These are phyloP conservation scores for Tuber umbilicatum DNA, from an alignment of 495 filamentous ascomycete species.

Conservation along the genomic window DNA sequence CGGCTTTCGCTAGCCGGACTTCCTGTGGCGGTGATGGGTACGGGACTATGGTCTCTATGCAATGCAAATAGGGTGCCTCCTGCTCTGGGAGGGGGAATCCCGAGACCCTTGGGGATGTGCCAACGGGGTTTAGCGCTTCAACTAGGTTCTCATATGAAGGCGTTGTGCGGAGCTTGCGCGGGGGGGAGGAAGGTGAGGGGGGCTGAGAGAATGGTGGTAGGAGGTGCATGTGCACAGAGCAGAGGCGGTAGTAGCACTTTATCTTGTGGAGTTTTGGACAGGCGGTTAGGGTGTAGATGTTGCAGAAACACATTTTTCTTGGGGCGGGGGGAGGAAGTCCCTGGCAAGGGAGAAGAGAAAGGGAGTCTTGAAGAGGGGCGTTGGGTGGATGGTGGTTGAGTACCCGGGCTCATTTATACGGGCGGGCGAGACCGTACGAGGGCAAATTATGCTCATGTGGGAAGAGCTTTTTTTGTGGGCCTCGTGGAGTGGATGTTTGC, in stretches of 20 bases:
- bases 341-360: neutral
- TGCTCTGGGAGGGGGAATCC: neutral
- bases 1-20: neutral
- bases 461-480: neutral
- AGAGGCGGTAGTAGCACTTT: constrained; percentile 1
- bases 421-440: neutral
- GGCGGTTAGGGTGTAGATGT: neutral
- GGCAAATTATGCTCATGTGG: neutral
- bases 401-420: neutral
- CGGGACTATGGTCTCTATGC: neutral
- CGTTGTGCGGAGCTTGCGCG: neutral
- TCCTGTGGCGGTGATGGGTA: neutral
- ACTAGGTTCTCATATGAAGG: neutral
- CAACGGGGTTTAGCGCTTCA: neutral
- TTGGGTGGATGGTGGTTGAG: neutral
- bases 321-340: neutral
- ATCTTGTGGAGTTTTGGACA: neutral
- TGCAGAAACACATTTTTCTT: constrained; percentile 1
- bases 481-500: neutral
- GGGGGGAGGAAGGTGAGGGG: neutral
- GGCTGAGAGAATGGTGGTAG: neutral
- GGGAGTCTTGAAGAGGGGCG: neutral
- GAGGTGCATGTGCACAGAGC: neutral
- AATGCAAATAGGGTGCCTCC: neutral
- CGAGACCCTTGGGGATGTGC: neutral